phyloP scores from a whole-genome alignment of 2,329 filamentous ascomycete species.

The Fusarium incarnatum region DNA sequence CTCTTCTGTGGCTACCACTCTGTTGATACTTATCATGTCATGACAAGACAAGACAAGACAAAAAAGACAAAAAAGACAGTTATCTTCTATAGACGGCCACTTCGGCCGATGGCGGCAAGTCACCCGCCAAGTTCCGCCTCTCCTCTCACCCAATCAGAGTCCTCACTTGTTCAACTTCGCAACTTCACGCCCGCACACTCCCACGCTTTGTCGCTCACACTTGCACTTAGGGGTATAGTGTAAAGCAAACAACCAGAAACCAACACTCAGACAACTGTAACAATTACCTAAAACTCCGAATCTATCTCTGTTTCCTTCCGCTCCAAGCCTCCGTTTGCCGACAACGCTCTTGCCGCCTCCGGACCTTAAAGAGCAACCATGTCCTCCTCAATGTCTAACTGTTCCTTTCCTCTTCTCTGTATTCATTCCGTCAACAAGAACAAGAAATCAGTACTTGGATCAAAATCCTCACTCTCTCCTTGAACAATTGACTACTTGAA shows the following conservation, averaged over 20 bases:
- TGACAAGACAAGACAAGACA: constrained; percentile 8
- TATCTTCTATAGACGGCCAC: constrained; percentile 4
- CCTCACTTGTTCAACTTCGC: constrained; percentile 18
- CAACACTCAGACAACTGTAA: constrained; percentile 34
- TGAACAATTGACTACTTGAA: constrained; percentile 5
- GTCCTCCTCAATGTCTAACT: constrained; percentile 4
- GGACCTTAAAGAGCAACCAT: constrained; percentile 40
- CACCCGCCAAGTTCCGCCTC: constrained; percentile 25
- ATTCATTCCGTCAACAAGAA: constrained; percentile 5
- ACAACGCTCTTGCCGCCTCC: constrained; percentile 18
- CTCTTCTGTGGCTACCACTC: not conserved
- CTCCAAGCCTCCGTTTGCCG: constrained; percentile 28
- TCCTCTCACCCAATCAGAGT: constrained; percentile 10
- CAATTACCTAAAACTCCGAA: constrained; percentile 45
- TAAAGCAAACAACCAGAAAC: constrained; percentile 33
- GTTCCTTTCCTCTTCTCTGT: constrained; percentile 9
- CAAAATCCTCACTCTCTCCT: constrained; percentile 1
- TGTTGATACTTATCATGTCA: constrained; percentile 19
- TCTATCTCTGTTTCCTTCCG: constrained; percentile 21
- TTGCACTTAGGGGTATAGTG: constrained; percentile 70
- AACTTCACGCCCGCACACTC: constrained; percentile 35
- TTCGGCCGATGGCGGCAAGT: constrained; percentile 35
- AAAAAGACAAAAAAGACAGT: not conserved
- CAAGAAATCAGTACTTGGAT: not conserved
- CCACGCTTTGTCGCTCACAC: constrained; percentile 55